Evolutionary conservation across 2,329 filamentous ascomycete species (phyloP).

Genomic region (Drechslerella dactyloides): DNA sequence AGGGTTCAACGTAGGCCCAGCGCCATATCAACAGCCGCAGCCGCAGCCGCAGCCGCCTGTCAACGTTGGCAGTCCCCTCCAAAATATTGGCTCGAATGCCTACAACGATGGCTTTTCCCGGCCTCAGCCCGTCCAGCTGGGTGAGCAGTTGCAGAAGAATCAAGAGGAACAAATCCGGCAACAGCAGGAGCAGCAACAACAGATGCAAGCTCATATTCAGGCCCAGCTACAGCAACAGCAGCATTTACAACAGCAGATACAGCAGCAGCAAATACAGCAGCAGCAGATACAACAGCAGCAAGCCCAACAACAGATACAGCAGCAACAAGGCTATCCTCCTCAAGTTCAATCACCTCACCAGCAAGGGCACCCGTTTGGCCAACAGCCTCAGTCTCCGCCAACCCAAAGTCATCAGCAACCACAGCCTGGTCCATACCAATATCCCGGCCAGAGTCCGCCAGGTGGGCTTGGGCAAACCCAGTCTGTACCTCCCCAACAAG

Average conservation of each 20-base stretch:
- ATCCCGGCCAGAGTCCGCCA: slow-evolving; percentile 18
- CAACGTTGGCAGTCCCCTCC: slow-evolving; percentile 18
- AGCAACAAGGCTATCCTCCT: background rate
- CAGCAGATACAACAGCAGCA: slow-evolving; percentile 7
- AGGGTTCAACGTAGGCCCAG: slow-evolving; percentile 20
- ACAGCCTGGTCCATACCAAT: slow-evolving; percentile 23
- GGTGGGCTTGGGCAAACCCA: slow-evolving; percentile 20
- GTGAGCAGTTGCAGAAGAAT: slow-evolving; percentile 34
- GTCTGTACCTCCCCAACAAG: slow-evolving; percentile 22
- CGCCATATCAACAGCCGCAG: slow-evolving; percentile 36
- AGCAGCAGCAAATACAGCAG: slow-evolving; percentile 21
- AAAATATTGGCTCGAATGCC: background rate
- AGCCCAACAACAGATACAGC: background rate
- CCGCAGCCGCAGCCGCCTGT: slow-evolving; percentile 13
- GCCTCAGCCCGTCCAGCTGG: slow-evolving; percentile 27
- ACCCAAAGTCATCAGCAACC: slow-evolving; percentile 20
- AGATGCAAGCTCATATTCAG: background rate
- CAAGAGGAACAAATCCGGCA: slow-evolving; percentile 38
- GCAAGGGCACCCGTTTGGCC: slow-evolving; percentile 30
- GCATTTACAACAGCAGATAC: slow-evolving; percentile 17
- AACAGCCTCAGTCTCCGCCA: slow-evolving; percentile 29
- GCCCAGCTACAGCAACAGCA: slow-evolving; percentile 1
- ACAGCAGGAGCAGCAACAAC: slow-evolving; percentile 34
- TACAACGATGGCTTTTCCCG: slow-evolving; percentile 16
- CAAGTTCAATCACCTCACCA: slow-evolving; percentile 11